A percentile compares a stretch with the other conserved stretches of the same genome.
These are phyloP conservation scores for Talaromyces sp. DNA, from an alignment of 2,329 filamentous ascomycete genomes.

Conservation along the genomic window DNA sequence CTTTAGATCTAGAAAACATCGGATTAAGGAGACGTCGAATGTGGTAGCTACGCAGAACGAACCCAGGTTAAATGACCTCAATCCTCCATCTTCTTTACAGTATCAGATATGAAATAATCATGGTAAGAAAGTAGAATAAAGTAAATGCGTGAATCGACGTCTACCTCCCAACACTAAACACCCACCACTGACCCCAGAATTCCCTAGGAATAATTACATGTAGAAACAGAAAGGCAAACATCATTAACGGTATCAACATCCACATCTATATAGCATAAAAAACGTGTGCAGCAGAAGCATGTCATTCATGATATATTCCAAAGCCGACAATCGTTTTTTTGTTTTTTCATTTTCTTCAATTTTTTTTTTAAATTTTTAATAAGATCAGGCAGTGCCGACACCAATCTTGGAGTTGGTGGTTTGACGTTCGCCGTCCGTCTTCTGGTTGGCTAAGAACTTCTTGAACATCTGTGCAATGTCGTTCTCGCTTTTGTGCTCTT, in stretches of 20 bases:
- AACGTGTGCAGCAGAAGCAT: background rate
- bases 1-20: too few species aligned
- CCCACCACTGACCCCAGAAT: background rate
- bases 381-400: constrained; percentile 20
- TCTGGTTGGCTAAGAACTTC: constrained; percentile 32
- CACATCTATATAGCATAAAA: background rate
- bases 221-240: too few species aligned
- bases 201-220: background rate
- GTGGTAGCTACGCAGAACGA: too few species aligned
- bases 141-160: background rate
- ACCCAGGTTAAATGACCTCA: too few species aligned
- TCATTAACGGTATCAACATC: background rate
- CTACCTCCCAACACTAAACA: background rate
- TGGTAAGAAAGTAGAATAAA: background rate
- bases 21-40: too few species aligned
- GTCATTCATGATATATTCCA: background rate
- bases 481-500: constrained; percentile 39
- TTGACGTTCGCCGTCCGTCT: constrained; percentile 22
- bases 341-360: background rate
- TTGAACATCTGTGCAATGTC: constrained; percentile 37
- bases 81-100: too few species aligned
- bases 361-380: constrained; percentile 13
- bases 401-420: constrained; percentile 26
- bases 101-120: background rate
- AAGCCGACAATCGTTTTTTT: background rate